Base-by-base conservation (phyloP, 1,139 yeast genomes). In the Saccharomyces hybrid region DNA sequence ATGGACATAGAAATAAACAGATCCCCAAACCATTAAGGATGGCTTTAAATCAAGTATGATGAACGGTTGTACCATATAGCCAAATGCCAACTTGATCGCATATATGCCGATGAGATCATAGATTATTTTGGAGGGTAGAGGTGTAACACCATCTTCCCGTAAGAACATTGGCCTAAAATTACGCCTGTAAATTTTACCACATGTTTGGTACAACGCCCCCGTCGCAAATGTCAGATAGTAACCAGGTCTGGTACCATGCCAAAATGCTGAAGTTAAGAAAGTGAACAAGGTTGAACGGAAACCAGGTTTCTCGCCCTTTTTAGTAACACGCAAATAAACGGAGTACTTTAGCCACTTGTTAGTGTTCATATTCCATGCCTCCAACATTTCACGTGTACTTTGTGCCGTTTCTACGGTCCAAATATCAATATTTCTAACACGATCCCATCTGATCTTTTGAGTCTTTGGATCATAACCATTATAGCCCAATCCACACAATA, bases 231-330 rank as follows among this genome's bases (percentile, higher is more conserved):
- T 86, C 70, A 91, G 73, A 68, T 93, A 93, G 71, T 93, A 95
- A 0, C 99, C 99, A 0, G 98, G 97, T 65, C 89, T 81, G 2
- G 97, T 88, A 1, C 99, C 99, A 67, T 95, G 99, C 99, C 99
- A 95, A 63, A 90, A 82, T 0, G 99, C 99, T 62, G 97, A 88
- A 0, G 96, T 88, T 44, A 84, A 75, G 70, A 93, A 95, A 0
- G 99, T 93, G 57, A 84, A 78, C 57, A 93, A 71, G 0, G 98
- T 89, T 57, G 95, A 84, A 60, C 84, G 79, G 68, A 90, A 83
- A 0, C 99, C 98, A 0, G 97, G 96, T 62, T 84, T 87, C 58
- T 78, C 77, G 50, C 96, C 96, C 57, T 70, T 71, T 61, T 77
- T 78, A 1, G 95, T 86, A 25, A 90, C 86, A 66, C 99, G 80